Evolutionary conservation across 2,329 filamentous ascomycete species (phyloP).

Genomic region (Arthrobotrys pseudoclavata): DNA sequence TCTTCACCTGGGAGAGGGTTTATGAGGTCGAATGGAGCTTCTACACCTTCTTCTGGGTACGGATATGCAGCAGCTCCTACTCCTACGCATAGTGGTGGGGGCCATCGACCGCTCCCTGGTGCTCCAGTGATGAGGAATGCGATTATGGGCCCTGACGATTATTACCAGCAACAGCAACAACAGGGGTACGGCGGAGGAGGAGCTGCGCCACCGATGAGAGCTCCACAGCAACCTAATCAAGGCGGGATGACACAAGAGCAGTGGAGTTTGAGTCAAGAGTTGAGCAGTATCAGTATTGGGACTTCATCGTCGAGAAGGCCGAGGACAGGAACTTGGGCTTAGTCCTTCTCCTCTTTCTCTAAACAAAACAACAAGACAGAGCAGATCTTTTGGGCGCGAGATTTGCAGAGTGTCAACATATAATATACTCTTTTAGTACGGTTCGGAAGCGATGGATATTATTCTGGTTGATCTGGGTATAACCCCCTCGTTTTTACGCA

Average conservation of each 20-base stretch:
- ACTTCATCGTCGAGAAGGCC: constrained; percentile 34
- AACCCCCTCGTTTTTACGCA: background rate
- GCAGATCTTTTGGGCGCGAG: background rate
- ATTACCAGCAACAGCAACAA: constrained; percentile 43
- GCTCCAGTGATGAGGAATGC: constrained; percentile 56
- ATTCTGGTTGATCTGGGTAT: background rate
- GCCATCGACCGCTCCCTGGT: constrained; percentile 46
- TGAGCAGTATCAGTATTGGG: constrained; percentile 57
- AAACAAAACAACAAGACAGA: background rate
- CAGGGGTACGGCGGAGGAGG: constrained; percentile 15
- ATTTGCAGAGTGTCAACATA: background rate
- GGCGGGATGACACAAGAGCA: constrained; percentile 54
- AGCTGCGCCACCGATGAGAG: constrained; percentile 2
- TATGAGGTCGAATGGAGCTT: constrained; percentile 34
- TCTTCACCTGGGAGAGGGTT: constrained; percentile 46
- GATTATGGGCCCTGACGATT: constrained; percentile 57
- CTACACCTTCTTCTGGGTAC: constrained; percentile 31
- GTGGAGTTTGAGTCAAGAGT: constrained; percentile 58
- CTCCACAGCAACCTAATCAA: constrained; percentile 31
- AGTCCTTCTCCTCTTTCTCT: background rate
- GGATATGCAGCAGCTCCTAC: constrained; percentile 27
- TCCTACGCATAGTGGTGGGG: constrained; percentile 4
- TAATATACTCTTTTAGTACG: background rate
- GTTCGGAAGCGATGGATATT: background rate
- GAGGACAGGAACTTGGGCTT: constrained; percentile 55